A percentile compares a stretch with the other conserved stretches of the same genome.
Evolutionary conservation across 306 rosid genomes (phyloP).

Genomic region (Lathyrus oleraceus): DNA sequence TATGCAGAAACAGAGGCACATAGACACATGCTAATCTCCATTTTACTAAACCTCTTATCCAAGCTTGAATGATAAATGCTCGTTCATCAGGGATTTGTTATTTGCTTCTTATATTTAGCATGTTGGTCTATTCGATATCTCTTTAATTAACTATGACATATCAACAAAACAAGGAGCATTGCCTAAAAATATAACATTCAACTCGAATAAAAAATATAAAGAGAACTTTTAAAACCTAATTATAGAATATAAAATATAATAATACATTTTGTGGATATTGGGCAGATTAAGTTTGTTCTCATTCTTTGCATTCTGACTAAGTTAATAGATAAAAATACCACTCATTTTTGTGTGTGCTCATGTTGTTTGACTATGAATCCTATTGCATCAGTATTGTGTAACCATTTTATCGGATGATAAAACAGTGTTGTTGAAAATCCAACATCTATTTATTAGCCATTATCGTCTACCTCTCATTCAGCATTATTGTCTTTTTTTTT

Average conservation of each 20-base stretch:
- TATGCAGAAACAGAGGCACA: not conserved
- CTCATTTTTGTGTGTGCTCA: not conserved
- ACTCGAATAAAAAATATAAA: not conserved
- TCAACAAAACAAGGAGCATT: not conserved
- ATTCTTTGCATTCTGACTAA: not conserved
- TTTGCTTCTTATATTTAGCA: slow-evolving; percentile 20
- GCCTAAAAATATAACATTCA: not conserved
- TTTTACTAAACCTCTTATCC: not conserved
- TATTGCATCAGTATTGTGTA: not conserved
- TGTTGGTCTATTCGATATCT: slow-evolving; percentile 14
- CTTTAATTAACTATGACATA: not conserved
- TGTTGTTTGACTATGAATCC: not conserved
- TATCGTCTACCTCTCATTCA: not conserved
- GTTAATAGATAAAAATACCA: not conserved
- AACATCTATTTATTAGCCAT: slow-evolving; percentile 1
- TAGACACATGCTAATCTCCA: not conserved
- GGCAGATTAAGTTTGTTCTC: not conserved
- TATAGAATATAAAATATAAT: not conserved
- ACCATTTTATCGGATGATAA: not conserved
- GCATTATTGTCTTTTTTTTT: not conserved
- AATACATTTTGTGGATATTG: not conserved
- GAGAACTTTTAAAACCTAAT: not conserved
- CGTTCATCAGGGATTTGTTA: slow-evolving; percentile 24
- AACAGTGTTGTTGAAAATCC: slow-evolving; percentile 2
- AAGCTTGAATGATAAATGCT: slow-evolving; percentile 7